These are phyloP conservation scores for Fusarium torreyae DNA, from an alignment of 2,329 filamentous ascomycete species.

Conservation along the genomic window DNA sequence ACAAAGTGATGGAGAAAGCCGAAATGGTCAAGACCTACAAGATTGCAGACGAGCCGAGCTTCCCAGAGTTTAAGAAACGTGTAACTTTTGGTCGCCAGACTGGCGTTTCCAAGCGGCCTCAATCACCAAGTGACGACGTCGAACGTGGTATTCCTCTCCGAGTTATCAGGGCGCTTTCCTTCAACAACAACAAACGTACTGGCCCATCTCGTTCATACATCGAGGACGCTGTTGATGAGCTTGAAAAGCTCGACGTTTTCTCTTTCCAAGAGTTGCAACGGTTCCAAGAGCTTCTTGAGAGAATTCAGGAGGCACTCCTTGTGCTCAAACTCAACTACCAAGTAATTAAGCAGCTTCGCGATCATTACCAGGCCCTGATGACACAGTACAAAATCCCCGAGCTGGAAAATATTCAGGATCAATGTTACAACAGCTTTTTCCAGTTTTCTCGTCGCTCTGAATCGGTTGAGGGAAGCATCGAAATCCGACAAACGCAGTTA, in stretches of 20 bases:
- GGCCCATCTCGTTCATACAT: not conserved
- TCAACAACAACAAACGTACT: not conserved
- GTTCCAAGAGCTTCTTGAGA: conserved; percentile 18
- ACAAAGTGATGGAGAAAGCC: not conserved
- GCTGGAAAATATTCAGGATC: not conserved
- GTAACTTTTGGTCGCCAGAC: not conserved
- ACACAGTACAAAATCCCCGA: conserved; percentile 3
- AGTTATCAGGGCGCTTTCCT: not conserved
- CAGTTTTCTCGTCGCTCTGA: not conserved
- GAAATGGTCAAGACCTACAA: conserved; percentile 11
- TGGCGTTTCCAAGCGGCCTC: not conserved
- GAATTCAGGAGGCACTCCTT: conserved; percentile 25
- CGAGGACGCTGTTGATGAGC: conserved; percentile 1
- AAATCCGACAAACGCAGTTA: conserved; percentile 16
- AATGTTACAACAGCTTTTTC: not conserved
- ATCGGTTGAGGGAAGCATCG: conserved; percentile 18
- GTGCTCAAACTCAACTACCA: conserved; percentile 31
- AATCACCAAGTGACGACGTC: not conserved
- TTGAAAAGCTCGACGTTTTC: conserved; percentile 5
- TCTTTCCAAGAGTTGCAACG: conserved; percentile 16
- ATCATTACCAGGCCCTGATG: conserved; percentile 28
- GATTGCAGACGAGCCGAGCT: conserved; percentile 5
- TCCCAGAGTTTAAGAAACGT: not conserved
- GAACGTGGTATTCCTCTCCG: not conserved
- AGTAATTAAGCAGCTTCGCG: conserved; percentile 27